Evolutionary conservation across 148 eudicot species (phyloP), one percentile per base, ranked within the genome.

Genomic region (Pharnaceum exiguum): DNA sequence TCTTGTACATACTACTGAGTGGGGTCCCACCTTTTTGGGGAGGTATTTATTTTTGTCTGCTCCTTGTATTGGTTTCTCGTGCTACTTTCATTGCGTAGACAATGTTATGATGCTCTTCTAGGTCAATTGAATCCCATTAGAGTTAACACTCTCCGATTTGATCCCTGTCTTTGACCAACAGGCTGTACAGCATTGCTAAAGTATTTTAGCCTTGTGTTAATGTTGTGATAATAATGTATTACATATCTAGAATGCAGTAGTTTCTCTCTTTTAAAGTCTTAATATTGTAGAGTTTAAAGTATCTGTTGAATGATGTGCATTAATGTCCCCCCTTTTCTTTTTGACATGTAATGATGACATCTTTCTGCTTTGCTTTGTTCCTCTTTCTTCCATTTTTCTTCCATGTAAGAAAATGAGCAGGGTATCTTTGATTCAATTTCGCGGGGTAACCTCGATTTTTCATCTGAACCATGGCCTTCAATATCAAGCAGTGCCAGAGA

Each of bases 11-110:
- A 19, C 74, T 91, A 46, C 90, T 91, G 38, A 87, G 98, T 70
- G 98, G 98, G 22, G 86, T 91, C 59, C 98, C 98, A 28, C 98
- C 98, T 46, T 91, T 91, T 54, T 91, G 94, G 90, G 98, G 94
- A 85, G 98, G 98, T 88, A 71, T 46, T 27, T 37, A 28, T 46
- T 57, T 47, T 47, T 49, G 15, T 51, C 46, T 30, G 23, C 24
- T 26, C 18, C 42, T 45, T 18, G 10, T 13, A 1, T 19, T 55
- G 25, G 37, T n/a, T 26, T 51, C 25, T 51, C 15, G 9, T 9
- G 11, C 15, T n/a, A 31, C 9, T 22, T 26, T 12, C 35, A 5
- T 65, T 31, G 37, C n/a, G 31, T 53, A 17, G 26, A n/a, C 13
- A 19, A 7, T 10, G 42, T n/a, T 19, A 23, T 51, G 13, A 21